A percentile compares a stretch with the other conserved stretches of the same genome.
Evolutionary conservation across 2,329 filamentous ascomycete genomes (phyloP).

Genomic region (Diplocarpon mali): DNA sequence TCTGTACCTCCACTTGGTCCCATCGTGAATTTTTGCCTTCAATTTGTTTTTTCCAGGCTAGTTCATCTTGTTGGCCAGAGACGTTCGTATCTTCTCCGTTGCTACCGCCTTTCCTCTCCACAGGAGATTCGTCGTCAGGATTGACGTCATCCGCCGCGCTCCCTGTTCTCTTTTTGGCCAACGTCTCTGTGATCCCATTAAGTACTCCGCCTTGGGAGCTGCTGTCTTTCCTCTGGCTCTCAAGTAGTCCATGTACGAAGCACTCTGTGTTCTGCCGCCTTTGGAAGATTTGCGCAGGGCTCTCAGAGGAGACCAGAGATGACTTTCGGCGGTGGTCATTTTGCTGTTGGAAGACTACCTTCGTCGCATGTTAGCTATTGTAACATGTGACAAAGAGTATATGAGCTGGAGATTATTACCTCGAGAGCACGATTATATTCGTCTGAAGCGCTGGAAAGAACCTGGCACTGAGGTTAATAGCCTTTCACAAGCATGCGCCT

Average conservation of each 20-base stretch:
- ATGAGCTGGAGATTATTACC: slow-evolving; percentile 30
- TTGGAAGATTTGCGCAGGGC: slow-evolving; percentile 29
- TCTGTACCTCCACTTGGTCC: slow-evolving; percentile 7
- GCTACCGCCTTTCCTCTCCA: slow-evolving; percentile 11
- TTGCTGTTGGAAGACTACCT: slow-evolving; percentile 51
- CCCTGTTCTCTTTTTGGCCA: slow-evolving; percentile 12
- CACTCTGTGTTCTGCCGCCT: slow-evolving; percentile 41
- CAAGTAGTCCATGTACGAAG: slow-evolving; percentile 54
- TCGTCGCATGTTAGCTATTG: slow-evolving; percentile 1
- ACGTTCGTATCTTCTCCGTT: slow-evolving; percentile 5
- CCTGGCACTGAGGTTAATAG: slow-evolving; percentile 6
- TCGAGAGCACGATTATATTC: slow-evolving; percentile 29
- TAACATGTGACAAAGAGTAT: not conserved
- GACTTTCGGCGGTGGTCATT: slow-evolving; percentile 55
- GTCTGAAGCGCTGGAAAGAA: slow-evolving; percentile 24
- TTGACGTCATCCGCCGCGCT: slow-evolving; percentile 2
- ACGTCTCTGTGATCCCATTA: slow-evolving; percentile 22
- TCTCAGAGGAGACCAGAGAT: slow-evolving; percentile 46
- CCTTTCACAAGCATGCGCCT: not conserved
- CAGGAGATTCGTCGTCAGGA: slow-evolving; percentile 1
- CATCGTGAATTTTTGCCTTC: slow-evolving; percentile 11
- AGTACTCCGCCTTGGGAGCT: slow-evolving; percentile 23
- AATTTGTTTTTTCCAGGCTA: slow-evolving; percentile 37
- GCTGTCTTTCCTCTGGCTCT: slow-evolving; percentile 37
- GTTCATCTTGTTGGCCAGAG: slow-evolving; percentile 44